phyloP scores from a whole-genome alignment of 2,329 filamentous ascomycete species.

The Cordyceps sp. region DNA sequence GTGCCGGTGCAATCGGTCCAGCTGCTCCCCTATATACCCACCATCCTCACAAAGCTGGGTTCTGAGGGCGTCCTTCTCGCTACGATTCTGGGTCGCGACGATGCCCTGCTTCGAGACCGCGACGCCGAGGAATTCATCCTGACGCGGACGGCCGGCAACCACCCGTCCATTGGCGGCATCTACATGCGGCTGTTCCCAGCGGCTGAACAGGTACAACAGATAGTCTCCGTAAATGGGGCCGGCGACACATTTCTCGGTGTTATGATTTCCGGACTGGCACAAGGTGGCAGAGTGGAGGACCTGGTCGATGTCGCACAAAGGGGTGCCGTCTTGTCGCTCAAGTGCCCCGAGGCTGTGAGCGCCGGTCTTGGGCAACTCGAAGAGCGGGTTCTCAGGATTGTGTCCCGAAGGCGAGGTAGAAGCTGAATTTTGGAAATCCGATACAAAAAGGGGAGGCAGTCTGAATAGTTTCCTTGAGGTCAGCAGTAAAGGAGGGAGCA shows the following conservation, averaged over 20 bases:
- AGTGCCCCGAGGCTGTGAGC: constrained; percentile 58
- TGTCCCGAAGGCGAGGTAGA: constrained; percentile 2
- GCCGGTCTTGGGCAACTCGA: constrained; percentile 31
- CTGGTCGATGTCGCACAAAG: constrained; percentile 67
- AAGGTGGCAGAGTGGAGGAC: constrained; percentile 36
- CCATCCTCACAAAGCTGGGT: constrained; percentile 73
- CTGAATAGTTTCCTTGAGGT: too few species aligned
- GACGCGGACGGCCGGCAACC: constrained; percentile 37
- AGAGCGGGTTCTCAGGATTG: constrained; percentile 14
- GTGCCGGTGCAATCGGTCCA: constrained; percentile 73
- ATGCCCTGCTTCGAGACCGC: constrained; percentile 46
- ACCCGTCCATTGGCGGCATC: constrained; percentile 49
- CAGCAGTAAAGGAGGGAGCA: too few species aligned
- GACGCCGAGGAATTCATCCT: constrained; percentile 56
- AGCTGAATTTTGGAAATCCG: too few species aligned
- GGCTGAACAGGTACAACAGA: constrained; percentile 47
- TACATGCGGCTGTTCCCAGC: constrained; percentile 65
- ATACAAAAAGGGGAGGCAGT: too few species aligned
- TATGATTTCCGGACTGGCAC: constrained; percentile 60
- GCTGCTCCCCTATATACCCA: constrained; percentile 76
- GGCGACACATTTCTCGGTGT: constrained; percentile 88
- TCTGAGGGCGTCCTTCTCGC: constrained; percentile 59
- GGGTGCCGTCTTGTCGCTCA: constrained; percentile 65
- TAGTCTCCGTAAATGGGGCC: constrained; percentile 84
- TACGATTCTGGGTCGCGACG: constrained; percentile 48